Conservation (phyloP, 495 filamentous ascomycete species). For the Lineolata rhizophorae region DNA sequence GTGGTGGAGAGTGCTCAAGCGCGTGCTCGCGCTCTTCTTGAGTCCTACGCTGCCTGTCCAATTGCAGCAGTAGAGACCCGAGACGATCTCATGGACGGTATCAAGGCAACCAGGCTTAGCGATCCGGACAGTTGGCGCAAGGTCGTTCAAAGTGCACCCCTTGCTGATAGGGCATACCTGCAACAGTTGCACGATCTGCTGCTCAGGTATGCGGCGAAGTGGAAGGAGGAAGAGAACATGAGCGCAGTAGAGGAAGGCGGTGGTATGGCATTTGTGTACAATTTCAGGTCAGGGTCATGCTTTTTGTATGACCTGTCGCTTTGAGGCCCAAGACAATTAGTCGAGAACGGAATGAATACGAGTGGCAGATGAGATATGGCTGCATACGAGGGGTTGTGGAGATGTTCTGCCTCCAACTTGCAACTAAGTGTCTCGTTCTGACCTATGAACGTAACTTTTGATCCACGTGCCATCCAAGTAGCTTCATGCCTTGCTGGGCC, state of each 20-base stretch:
- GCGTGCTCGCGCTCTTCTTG: conserved; percentile 14
- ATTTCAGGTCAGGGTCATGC: conserved; percentile 17
- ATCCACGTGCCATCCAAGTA: no score
- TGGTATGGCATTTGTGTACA: conserved; percentile 19
- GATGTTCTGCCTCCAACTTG: no score
- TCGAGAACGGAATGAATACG: no score
- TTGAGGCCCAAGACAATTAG: no score
- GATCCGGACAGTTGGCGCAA: conserved; percentile 74
- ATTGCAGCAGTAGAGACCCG: conserved; percentile 76
- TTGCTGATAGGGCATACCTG: conserved; percentile 69
- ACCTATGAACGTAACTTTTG: no score
- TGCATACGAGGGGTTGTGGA: no score
- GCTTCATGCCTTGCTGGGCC: no score
- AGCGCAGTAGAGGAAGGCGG: conserved; percentile 8
- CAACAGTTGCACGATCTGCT: conserved; percentile 68
- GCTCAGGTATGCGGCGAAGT: conserved; percentile 33
- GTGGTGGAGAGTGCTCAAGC: conserved; percentile 49
- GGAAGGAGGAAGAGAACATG: conserved; percentile 18
- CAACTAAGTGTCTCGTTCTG: no score
- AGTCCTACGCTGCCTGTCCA: conserved; percentile 45
- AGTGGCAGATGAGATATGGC: no score
- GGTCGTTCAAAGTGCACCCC: conserved; percentile 55
- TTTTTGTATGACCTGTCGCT: conserved; percentile 20
- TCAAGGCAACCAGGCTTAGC: conserved; percentile 49
- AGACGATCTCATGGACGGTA: conserved; percentile 64